Evolutionary conservation across 2,329 filamentous ascomycete species (phyloP).

Genomic region (Aureobasidium sp.): DNA sequence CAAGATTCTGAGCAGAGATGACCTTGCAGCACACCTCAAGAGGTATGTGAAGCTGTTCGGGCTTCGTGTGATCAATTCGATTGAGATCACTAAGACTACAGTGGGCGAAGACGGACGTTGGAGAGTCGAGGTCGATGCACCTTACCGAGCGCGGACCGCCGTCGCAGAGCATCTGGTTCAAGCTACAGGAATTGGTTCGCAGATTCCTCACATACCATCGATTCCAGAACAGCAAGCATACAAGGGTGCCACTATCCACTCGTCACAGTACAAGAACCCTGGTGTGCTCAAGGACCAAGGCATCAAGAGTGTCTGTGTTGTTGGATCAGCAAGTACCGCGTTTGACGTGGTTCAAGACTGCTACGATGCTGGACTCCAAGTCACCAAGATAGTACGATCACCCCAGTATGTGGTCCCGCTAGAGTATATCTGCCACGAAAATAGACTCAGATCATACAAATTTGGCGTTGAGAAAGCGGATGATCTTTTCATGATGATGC

Average conservation of each 20-base stretch:
- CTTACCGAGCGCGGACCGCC: neutral
- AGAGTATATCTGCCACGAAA: neutral
- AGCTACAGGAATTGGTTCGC: neutral
- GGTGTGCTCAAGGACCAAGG: neutral
- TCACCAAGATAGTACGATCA: neutral
- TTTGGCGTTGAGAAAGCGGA: constrained; percentile 23
- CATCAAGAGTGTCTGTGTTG: neutral
- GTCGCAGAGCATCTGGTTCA: neutral
- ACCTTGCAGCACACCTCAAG: constrained; percentile 16
- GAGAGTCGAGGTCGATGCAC: neutral
- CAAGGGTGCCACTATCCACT: neutral
- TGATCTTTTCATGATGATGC: constrained; percentile 12
- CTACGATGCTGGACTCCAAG: neutral
- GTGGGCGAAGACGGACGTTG: neutral
- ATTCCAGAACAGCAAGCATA: neutral
- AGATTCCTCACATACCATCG: neutral
- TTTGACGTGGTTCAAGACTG: constrained; percentile 37
- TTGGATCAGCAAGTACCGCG: constrained; percentile 38
- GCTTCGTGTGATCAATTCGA: neutral
- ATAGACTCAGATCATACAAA: neutral
- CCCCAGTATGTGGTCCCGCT: neutral
- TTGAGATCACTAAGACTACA: neutral
- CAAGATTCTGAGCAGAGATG: constrained; percentile 22
- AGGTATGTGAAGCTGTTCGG: neutral
- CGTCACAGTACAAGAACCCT: neutral